phyloP scores from a whole-genome alignment of 1,284 basidiomycete species.

The Inonotus hispidus region DNA sequence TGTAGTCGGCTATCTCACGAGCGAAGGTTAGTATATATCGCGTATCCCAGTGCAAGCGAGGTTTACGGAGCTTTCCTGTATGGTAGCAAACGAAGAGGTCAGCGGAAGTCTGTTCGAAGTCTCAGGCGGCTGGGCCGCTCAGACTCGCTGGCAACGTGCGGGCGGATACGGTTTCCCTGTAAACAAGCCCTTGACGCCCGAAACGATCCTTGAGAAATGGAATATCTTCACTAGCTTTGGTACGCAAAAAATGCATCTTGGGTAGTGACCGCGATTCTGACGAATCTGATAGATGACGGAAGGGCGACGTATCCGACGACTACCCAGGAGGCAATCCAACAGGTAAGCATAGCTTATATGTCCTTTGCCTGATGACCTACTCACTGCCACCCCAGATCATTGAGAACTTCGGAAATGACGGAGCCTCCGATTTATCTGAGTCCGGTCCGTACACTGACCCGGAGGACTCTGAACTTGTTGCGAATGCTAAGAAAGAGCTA shows the following conservation, averaged over 20 bases:
- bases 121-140: slow-evolving; percentile 88
- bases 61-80: neutral
- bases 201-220: slow-evolving; percentile 79
- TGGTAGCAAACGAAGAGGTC: slow-evolving; percentile 62
- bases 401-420: slow-evolving; percentile 74
- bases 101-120: slow-evolving; percentile 85
- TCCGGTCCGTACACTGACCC: slow-evolving; percentile 62
- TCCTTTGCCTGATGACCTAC: neutral
- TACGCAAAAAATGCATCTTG: slow-evolving; percentile 32
- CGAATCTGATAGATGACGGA: slow-evolving; percentile 51
- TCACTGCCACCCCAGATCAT: slow-evolving; percentile 45
- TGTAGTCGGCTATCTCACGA: slow-evolving; percentile 87
- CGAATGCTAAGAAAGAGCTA: slow-evolving; percentile 70
- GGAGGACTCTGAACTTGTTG: slow-evolving; percentile 83
- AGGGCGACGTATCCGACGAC: slow-evolving; percentile 75
- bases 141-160: slow-evolving; percentile 91
- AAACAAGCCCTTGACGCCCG: slow-evolving; percentile 68
- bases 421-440: slow-evolving; percentile 33
- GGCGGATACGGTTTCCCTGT: slow-evolving; percentile 87
- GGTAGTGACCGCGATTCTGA: slow-evolving; percentile 5
- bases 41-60: neutral
- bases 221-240: slow-evolving; percentile 77
- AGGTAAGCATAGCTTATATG: slow-evolving; percentile 35
- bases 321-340: slow-evolving; percentile 67
- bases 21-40: slow-evolving; percentile 46